phyloP scores from a whole-genome alignment of 352 stramenopile species.

The Phytophthora fragariaefolia region DNA sequence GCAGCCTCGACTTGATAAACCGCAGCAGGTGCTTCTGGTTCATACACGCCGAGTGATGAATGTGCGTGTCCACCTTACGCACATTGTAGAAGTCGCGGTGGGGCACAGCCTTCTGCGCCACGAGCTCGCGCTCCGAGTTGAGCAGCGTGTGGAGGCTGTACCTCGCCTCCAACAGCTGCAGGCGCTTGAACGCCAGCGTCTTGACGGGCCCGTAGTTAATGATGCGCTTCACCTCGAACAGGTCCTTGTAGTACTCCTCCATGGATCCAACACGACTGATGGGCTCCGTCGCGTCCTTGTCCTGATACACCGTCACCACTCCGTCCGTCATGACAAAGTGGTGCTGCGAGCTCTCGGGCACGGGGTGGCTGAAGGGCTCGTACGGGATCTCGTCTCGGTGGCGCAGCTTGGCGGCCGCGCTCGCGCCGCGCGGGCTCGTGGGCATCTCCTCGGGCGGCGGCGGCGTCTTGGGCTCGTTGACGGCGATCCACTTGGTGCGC shows the following conservation, averaged over 20 bases:
- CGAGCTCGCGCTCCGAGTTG: constrained; percentile 95
- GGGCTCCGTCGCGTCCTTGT: constrained; percentile 35
- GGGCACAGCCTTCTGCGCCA: constrained; percentile 95
- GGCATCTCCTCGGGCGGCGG: constrained; percentile 29
- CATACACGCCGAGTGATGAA: constrained; percentile 97
- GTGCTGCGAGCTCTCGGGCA: constrained; percentile 59
- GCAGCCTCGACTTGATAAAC: constrained; percentile 89
- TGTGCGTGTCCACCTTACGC: constrained; percentile 98
- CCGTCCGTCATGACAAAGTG: constrained; percentile 64
- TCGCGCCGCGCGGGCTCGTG: constrained; percentile 42
- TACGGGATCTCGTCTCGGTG: constrained; percentile 81
- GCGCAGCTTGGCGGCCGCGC: constrained; percentile 47
- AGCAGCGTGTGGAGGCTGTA: constrained; percentile 98
- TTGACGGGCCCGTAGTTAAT: constrained; percentile 90
- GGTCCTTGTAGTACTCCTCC: constrained; percentile 75
- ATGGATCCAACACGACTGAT: constrained; percentile 52
- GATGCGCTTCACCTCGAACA: constrained; percentile 87
- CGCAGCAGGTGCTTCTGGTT: constrained; percentile 96
- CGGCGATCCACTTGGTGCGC: constrained; percentile 74
- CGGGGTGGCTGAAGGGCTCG: constrained; percentile 53
- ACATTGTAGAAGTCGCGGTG: constrained; percentile 99
- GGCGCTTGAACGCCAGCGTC: constrained; percentile 85
- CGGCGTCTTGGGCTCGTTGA: constrained; percentile 43
- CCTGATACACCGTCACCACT: constrained; percentile 60
- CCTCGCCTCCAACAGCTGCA: constrained; percentile 90